phyloP scores from a whole-genome alignment of 345 rosid genomes.

The Eucalyptus curtisii region DNA sequence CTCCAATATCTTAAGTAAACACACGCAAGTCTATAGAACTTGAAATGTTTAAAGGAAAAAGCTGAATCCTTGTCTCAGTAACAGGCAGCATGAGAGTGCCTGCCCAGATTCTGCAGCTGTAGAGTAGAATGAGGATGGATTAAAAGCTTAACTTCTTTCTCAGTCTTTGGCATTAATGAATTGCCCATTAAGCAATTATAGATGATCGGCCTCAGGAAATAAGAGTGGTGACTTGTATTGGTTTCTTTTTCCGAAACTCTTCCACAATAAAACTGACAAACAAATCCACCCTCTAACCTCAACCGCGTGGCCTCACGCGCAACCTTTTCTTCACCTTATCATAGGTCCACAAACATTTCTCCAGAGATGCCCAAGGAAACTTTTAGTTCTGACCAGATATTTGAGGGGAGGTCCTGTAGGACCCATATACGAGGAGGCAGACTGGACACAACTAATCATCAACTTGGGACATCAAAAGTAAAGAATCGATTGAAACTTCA shows the following conservation, averaged over 20 bases:
- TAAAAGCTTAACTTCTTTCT: background rate
- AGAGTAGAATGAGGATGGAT: background rate
- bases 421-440: background rate
- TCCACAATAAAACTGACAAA: background rate
- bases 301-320: background rate
- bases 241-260: background rate
- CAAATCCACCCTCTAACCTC: background rate
- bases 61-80: background rate
- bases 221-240: background rate
- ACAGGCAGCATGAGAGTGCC: background rate
- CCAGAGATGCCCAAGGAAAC: background rate
- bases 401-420: background rate
- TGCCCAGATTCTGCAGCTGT: background rate
- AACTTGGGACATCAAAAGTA: background rate
- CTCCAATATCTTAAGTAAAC: background rate
- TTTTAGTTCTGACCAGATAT: background rate
- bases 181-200: background rate
- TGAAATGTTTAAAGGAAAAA: background rate
- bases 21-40: background rate
- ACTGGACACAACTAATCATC: background rate
- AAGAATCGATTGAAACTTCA: background rate
- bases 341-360: background rate
- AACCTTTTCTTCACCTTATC: background rate
- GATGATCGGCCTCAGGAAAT: background rate
- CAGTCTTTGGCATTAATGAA: background rate